phyloP scores from a whole-genome alignment of 768 basidiomycete genomes.

The Multifurca ochricompacta region DNA sequence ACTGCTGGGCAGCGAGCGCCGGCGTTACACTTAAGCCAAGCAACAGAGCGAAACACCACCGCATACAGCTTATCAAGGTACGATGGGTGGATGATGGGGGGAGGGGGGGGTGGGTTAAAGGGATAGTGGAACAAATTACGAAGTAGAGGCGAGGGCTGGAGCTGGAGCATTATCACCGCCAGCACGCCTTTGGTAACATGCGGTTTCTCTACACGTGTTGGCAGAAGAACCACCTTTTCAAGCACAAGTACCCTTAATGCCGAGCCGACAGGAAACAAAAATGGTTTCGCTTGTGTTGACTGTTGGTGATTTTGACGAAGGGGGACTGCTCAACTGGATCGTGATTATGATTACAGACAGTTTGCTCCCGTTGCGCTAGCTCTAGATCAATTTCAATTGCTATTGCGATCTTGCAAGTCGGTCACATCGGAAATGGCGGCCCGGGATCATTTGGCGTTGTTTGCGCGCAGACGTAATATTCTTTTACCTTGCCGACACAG shows the following conservation, averaged over 20 bases:
- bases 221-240: neutral
- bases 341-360: no score
- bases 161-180: neutral
- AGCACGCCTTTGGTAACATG: constrained; percentile 1
- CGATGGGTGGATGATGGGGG: no score
- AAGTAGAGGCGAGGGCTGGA: neutral
- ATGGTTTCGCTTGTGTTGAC: neutral
- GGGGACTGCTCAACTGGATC: no score
- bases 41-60: neutral
- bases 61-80: neutral
- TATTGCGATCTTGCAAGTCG: no score
- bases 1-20: constrained; percentile 23
- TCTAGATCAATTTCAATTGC: no score
- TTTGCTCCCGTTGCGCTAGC: no score
- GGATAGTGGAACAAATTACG: neutral
- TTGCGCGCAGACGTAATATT: no score
- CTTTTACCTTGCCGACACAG: no score
- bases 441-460: no score
- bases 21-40: neutral
- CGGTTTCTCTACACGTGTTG: constrained; percentile 8
- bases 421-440: no score
- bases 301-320: no score
- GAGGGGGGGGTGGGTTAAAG: neutral
- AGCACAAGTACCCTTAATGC: neutral
- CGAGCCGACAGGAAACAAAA: neutral